Evolutionary conservation across 305 asterid species (phyloP).

Genomic region (Vinca major): DNA sequence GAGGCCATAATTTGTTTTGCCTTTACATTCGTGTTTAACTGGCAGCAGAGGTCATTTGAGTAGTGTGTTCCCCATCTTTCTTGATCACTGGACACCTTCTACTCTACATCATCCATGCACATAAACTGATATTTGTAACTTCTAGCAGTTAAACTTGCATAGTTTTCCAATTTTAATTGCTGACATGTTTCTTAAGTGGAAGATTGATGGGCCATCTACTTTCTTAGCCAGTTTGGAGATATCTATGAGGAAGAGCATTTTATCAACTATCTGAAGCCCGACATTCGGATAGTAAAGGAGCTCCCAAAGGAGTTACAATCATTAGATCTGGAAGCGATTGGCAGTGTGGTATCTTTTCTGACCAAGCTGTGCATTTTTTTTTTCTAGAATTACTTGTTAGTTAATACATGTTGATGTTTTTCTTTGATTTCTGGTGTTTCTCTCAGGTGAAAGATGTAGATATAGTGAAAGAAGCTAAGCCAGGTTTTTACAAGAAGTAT

Average conservation of each 20-base stretch:
- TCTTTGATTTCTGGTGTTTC: constrained; percentile 11
- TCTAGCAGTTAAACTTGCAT: constrained; percentile 6
- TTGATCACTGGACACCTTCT: too few relatives aligned
- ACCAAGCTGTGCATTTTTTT: constrained; percentile 8
- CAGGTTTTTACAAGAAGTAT: constrained; percentile 71
- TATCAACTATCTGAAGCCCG: constrained; percentile 81
- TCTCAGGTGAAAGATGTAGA: constrained; percentile 73
- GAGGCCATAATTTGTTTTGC: not conserved
- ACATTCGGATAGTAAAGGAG: constrained; percentile 67
- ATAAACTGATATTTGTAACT: not conserved
- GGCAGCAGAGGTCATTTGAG: too few relatives aligned
- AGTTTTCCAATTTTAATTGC: constrained; percentile 3
- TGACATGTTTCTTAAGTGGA: constrained; percentile 24
- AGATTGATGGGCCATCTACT: constrained; percentile 42
- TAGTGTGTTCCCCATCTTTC: too few relatives aligned
- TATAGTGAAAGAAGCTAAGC: constrained; percentile 87
- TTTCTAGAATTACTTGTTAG: constrained; percentile 4
- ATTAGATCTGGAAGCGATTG: constrained; percentile 83
- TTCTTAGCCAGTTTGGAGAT: constrained; percentile 96
- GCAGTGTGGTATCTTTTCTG: constrained; percentile 62
- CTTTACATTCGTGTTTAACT: not conserved
- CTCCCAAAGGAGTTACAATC: constrained; percentile 79
- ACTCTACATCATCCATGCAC: not conserved
- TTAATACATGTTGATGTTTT: constrained; percentile 6
- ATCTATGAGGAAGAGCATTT: constrained; percentile 92